Evolutionary conservation across 2,329 filamentous ascomycete species (phyloP).

Genomic region (Diaporthe humulicola): DNA sequence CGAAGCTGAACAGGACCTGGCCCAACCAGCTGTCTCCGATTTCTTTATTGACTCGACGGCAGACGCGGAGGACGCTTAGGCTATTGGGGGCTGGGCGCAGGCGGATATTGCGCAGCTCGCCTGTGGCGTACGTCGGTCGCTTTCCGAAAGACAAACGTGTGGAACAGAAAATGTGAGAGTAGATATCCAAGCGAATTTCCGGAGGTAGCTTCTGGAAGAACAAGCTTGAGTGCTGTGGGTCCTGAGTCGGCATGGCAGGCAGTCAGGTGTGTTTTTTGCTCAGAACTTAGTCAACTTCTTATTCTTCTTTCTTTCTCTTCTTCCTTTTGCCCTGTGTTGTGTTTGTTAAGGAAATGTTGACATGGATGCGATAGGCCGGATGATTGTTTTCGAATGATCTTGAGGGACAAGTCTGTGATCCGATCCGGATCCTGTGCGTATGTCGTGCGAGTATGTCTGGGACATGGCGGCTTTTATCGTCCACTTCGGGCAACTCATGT

Average conservation of each 20-base stretch:
- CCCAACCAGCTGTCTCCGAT: conserved; percentile 1
- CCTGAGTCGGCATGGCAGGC: neutral
- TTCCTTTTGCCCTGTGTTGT: neutral
- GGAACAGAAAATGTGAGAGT: neutral
- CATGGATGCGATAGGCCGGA: too few relatives aligned
- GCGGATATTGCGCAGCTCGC: neutral
- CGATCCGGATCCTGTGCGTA: too few relatives aligned
- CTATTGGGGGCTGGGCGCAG: neutral
- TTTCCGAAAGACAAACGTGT: neutral
- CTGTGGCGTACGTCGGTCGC: neutral
- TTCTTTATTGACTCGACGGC: neutral
- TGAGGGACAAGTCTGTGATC: too few relatives aligned
- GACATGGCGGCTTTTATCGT: too few relatives aligned
- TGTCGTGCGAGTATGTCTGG: too few relatives aligned
- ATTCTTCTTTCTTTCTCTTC: neutral
- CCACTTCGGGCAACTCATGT: too few relatives aligned
- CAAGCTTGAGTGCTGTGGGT: neutral
- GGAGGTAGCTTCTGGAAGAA: neutral
- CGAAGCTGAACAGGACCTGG: neutral
- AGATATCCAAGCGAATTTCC: conserved; percentile 8
- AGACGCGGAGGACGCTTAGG: neutral
- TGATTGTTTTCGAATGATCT: too few relatives aligned
- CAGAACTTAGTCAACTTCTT: neutral
- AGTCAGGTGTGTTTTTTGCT: neutral
- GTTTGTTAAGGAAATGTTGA: neutral